Base-by-base conservation (phyloP, 768 basidiomycete genomes). In the Kwoniella sp. region DNA sequence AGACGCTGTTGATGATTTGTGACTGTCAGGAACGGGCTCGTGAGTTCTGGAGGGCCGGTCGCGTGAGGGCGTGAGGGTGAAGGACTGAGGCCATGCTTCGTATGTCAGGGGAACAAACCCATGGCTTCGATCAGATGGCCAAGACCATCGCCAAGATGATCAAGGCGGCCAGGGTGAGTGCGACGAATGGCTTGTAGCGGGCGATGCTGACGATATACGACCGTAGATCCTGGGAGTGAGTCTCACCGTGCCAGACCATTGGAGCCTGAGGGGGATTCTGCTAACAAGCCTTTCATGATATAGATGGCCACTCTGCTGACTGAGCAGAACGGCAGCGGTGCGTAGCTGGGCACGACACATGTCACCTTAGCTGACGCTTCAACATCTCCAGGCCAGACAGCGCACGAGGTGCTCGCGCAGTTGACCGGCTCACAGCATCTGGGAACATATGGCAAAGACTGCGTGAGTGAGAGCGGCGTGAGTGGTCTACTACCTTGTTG, bases 21-120 rank as follows among this genome's bases (percentile, higher is more conserved):
- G 91, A 93, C 71, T 74, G 92, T 2, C 90, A 92, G 75, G 77
- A 80, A 7, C 80, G 81, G 57, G 86, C 89, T 75, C 76, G 88
- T 88, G 60, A 57, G 82, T 53, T 12, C 6, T n/a, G n/a, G n/a
- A n/a, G n/a, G 31, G 12, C 25, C 3, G 14, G 14, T 23, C 31
- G 20, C 29, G 22, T 36, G 17, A 4, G 9, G 3, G 14, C 19
- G 46, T 26, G 26, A 33, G 46, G 15, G 25, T 38, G 34, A 48
- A 38, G 7, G 9, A 41, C 49, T 41, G 49, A 20, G 17, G 27
- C 23, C 5, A 17, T 23, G 5, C 33, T 26, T 23, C 31, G 6
- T 3, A 12, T n/a, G 28, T 19, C 63, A 71, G 67, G 74, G 0
- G 32, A 56, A 1, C 69, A 80, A 19, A 85, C 91, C 57, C 76